These are phyloP conservation scores for Erodium moschatum DNA, from an alignment of 441 rosid species.

Conservation along the genomic window DNA sequence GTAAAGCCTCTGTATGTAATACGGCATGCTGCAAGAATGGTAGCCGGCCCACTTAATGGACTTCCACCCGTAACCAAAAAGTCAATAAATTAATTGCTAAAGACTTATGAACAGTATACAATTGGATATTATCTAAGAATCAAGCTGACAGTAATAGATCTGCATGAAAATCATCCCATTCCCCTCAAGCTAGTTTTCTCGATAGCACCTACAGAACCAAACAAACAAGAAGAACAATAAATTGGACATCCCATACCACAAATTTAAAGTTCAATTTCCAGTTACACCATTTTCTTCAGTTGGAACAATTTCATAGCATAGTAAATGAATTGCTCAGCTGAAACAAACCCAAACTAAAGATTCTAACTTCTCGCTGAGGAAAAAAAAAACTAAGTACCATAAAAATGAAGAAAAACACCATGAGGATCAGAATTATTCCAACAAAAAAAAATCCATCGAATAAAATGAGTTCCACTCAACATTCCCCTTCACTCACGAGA, in stretches of 20 bases:
- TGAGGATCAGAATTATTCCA: background rate
- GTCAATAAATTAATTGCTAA: constrained; percentile 27
- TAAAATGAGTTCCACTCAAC: background rate
- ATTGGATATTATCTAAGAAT: constrained; percentile 23
- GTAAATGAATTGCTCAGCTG: background rate
- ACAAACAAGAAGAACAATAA: constrained; percentile 4
- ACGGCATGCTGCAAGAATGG: constrained; percentile 50
- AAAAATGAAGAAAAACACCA: background rate
- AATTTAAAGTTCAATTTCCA: background rate
- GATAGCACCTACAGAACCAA: constrained; percentile 14
- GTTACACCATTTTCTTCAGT: background rate
- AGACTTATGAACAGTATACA: constrained; percentile 14
- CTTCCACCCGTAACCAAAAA: constrained; percentile 19
- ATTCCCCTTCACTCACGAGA: too few relatives aligned
- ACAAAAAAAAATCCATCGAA: background rate
- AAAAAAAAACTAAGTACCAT: background rate
- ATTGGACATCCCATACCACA: background rate
- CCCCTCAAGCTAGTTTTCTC: constrained; percentile 22
- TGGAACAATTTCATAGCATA: background rate
- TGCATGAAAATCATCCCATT: constrained; percentile 27
- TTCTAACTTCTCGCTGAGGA: background rate
- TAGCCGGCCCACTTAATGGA: constrained; percentile 28
- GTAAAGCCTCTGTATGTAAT: constrained; percentile 64
- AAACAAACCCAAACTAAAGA: background rate
- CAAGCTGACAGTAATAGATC: constrained; percentile 3